phyloP scores from a whole-genome alignment of 225 moss, liverwort and hornwort genomes.

The Takakia lepidozioides region DNA sequence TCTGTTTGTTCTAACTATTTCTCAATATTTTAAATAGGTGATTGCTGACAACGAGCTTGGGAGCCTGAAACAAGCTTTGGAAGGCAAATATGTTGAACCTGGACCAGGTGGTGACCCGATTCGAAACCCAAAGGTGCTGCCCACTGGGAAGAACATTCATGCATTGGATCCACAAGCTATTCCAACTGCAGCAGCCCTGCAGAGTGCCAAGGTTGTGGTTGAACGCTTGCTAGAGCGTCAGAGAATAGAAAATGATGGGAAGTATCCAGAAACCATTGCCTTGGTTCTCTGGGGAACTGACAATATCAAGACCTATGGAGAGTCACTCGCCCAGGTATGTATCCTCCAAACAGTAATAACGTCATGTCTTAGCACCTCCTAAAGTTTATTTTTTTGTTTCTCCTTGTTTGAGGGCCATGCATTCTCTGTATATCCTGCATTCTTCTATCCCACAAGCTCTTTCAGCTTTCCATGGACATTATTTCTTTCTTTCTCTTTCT shows the following conservation, averaged over 20 bases:
- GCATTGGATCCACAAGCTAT: slow-evolving; percentile 93
- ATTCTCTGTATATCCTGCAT: too few relatives aligned
- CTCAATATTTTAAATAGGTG: slow-evolving; percentile 29
- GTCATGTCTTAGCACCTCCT: too few relatives aligned
- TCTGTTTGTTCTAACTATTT: too few relatives aligned
- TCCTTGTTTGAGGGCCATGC: too few relatives aligned
- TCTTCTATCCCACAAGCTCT: too few relatives aligned
- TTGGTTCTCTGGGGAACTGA: slow-evolving; percentile 98
- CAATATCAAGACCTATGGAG: slow-evolving; percentile 98
- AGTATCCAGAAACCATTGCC: slow-evolving; percentile 88
- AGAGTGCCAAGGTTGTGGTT: slow-evolving; percentile 88
- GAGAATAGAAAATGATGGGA: slow-evolving; percentile 83
- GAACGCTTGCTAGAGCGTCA: slow-evolving; percentile 90
- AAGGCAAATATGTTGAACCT: slow-evolving; percentile 90
- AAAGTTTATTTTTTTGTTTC: too few relatives aligned
- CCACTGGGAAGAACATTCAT: slow-evolving; percentile 95
- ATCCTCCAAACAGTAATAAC: too few relatives aligned
- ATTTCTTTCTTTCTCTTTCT: too few relatives aligned
- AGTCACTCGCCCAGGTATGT: slow-evolving; percentile 73
- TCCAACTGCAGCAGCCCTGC: slow-evolving; percentile 83
- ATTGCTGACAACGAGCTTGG: slow-evolving; percentile 95
- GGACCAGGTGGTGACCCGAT: slow-evolving; percentile 99
- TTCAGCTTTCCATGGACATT: too few relatives aligned
- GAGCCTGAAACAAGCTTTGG: slow-evolving; percentile 82
- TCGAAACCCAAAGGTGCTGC: slow-evolving; percentile 87